Evolutionary conservation across 805 yeast species (phyloP).

Genomic region (Wickerhamiella lipophila): DNA sequence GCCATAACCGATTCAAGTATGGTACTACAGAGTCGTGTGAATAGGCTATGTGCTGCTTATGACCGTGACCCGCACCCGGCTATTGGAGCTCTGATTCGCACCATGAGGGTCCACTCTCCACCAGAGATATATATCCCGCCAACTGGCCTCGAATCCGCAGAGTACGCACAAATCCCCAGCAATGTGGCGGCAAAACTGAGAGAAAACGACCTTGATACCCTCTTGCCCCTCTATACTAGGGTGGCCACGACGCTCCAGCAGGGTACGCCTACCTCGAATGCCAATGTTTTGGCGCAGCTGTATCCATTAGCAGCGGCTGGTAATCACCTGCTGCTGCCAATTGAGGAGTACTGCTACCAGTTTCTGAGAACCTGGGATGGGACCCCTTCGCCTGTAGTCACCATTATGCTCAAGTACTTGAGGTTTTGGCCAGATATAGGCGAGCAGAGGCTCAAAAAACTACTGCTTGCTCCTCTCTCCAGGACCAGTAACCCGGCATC

Average conservation of each 20-base stretch:
- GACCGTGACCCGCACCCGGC: background rate
- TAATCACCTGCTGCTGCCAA: background rate
- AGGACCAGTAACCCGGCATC: background rate
- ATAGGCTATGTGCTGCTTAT: background rate
- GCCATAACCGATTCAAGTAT: background rate
- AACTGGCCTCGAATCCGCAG: conserved; percentile 6
- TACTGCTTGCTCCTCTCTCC: background rate
- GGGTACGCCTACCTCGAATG: background rate
- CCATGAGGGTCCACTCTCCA: background rate
- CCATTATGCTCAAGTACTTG: background rate
- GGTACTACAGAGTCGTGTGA: conserved; percentile 7
- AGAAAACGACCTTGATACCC: background rate
- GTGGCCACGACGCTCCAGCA: background rate
- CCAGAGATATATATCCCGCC: conserved; percentile 9
- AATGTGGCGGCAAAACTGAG: background rate
- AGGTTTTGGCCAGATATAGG: conserved; percentile 11
- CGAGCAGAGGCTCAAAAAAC: background rate
- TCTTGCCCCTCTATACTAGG: background rate
- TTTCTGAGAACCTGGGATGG: conserved; percentile 6
- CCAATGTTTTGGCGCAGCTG: conserved; percentile 6
- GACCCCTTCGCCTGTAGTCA: background rate
- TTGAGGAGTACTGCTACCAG: conserved; percentile 11
- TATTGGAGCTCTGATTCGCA: background rate
- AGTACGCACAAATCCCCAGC: conserved; percentile 2
- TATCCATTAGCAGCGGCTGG: background rate